phyloP scores from a whole-genome alignment of 345 rosid species.

The Bruguiera parviflora region DNA sequence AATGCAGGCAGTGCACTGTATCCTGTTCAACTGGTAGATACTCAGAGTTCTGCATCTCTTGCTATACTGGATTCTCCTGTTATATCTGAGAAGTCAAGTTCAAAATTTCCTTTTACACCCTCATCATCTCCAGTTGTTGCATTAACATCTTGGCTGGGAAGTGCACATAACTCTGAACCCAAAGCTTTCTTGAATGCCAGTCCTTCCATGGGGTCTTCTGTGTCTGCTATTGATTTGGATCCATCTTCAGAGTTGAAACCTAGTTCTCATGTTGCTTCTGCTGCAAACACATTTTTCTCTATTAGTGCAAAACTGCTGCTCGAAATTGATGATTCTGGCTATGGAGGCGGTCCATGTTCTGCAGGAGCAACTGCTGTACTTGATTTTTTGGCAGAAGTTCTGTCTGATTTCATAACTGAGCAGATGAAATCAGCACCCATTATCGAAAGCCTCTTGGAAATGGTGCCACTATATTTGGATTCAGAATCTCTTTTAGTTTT shows the following conservation, averaged over 20 bases:
- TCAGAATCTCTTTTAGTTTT: conserved; percentile 83
- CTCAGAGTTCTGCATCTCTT: conserved; percentile 63
- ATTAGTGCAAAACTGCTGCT: conserved; percentile 70
- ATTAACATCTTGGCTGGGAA: conserved; percentile 78
- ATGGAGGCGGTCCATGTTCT: conserved; percentile 99
- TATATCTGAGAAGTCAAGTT: conserved; percentile 73
- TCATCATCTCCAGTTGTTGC: conserved; percentile 74
- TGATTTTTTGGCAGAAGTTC: conserved; percentile 97
- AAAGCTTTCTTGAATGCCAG: conserved; percentile 43
- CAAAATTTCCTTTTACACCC: conserved; percentile 50
- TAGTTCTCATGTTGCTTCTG: conserved; percentile 51
- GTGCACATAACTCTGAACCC: conserved; percentile 52
- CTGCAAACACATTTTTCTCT: conserved; percentile 49
- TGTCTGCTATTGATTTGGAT: conserved; percentile 65
- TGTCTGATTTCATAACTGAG: conserved; percentile 85
- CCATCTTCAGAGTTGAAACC: conserved; percentile 60
- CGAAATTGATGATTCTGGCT: conserved; percentile 90
- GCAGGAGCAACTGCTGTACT: conserved; percentile 95
- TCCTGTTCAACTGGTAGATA: conserved; percentile 49
- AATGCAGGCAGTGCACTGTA: conserved; percentile 33
- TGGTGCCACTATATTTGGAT: conserved; percentile 83
- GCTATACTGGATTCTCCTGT: conserved; percentile 62
- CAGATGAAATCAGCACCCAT: conserved; percentile 80
- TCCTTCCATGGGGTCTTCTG: conserved; percentile 66
- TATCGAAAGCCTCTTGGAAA: conserved; percentile 83